Percentiles rank a stretch among this genome's conserved stretches.
Evolutionary conservation across 2,329 filamentous ascomycete genomes (phyloP).

Genomic region (Nannizzia gypsea): DNA sequence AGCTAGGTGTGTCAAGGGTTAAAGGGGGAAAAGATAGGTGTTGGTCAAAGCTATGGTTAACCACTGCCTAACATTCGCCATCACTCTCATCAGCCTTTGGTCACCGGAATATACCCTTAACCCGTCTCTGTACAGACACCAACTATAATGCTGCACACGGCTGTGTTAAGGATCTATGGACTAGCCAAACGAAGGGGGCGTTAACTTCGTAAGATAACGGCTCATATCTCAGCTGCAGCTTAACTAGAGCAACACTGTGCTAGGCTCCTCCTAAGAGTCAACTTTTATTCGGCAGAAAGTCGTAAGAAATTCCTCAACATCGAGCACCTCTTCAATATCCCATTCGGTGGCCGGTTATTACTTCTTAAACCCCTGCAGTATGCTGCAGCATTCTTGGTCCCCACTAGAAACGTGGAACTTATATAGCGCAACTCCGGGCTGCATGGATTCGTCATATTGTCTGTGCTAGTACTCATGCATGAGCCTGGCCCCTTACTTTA

Average conservation of each 20-base stretch:
- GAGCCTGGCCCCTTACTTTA: neutral
- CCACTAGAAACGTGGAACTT: neutral
- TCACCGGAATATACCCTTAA: neutral
- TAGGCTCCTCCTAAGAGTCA: neutral
- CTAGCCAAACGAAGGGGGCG: neutral
- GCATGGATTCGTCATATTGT: neutral
- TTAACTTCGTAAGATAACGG: neutral
- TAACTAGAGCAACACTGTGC: neutral
- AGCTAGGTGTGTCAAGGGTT: neutral
- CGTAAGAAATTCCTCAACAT: neutral
- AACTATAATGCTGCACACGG: neutral
- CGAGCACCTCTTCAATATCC: neutral
- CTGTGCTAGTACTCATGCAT: neutral
- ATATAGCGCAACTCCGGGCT: neutral
- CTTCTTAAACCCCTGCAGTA: neutral
- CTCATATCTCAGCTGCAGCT: neutral
- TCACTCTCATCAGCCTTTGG: neutral
- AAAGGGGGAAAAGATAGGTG: neutral
- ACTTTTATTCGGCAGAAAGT: neutral
- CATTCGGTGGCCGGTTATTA: neutral
- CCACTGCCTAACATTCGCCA: neutral
- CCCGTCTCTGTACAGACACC: neutral
- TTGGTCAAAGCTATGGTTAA: neutral
- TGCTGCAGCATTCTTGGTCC: neutral
- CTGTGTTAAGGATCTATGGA: neutral